Evolutionary conservation across 2,329 filamentous ascomycete species (phyloP).

Genomic region (Pseudogymnoascus sp.): DNA sequence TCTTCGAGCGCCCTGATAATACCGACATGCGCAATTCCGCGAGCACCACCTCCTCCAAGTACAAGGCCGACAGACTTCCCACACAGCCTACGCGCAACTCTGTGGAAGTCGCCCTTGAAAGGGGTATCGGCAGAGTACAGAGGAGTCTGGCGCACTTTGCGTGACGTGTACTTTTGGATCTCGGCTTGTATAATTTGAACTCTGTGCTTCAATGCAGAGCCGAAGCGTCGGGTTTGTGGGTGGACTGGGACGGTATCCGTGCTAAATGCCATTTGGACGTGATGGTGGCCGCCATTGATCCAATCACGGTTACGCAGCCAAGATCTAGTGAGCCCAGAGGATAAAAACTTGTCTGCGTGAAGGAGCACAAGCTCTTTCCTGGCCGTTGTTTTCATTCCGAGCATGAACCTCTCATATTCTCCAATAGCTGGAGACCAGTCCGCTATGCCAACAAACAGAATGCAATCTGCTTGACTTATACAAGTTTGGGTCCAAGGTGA

Average conservation of each 20-base stretch:
- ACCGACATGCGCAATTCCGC: slow-evolving; percentile 86
- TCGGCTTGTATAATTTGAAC: slow-evolving; percentile 94
- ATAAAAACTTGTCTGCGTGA: slow-evolving; percentile 81
- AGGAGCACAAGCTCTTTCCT: slow-evolving; percentile 86
- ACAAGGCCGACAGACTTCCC: slow-evolving; percentile 93
- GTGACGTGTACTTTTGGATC: slow-evolving; percentile 95
- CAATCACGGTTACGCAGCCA: slow-evolving; percentile 92
- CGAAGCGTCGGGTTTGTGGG: slow-evolving; percentile 66
- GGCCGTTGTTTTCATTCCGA: slow-evolving; percentile 95
- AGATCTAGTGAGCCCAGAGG: slow-evolving; percentile 72
- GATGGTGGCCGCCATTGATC: slow-evolving; percentile 97
- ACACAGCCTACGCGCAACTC: slow-evolving; percentile 79
- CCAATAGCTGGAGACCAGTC: slow-evolving; percentile 86
- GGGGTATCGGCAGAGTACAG: slow-evolving; percentile 87
- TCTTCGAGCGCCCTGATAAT: slow-evolving; percentile 94
- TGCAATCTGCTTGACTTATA: slow-evolving; percentile 93
- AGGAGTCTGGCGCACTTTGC: slow-evolving; percentile 79
- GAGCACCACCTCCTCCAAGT: slow-evolving; percentile 83
- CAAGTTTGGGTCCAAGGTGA: slow-evolving; percentile 98
- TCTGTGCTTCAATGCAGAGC: slow-evolving; percentile 78
- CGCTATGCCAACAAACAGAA: slow-evolving; percentile 82
- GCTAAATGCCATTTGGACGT: slow-evolving; percentile 90
- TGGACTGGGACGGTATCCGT: slow-evolving; percentile 68
- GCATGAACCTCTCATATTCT: slow-evolving; percentile 91
- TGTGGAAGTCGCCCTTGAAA: slow-evolving; percentile 94